phyloP scores from a whole-genome alignment of 441 rosid genomes.

The Bruguiera hainesii region DNA sequence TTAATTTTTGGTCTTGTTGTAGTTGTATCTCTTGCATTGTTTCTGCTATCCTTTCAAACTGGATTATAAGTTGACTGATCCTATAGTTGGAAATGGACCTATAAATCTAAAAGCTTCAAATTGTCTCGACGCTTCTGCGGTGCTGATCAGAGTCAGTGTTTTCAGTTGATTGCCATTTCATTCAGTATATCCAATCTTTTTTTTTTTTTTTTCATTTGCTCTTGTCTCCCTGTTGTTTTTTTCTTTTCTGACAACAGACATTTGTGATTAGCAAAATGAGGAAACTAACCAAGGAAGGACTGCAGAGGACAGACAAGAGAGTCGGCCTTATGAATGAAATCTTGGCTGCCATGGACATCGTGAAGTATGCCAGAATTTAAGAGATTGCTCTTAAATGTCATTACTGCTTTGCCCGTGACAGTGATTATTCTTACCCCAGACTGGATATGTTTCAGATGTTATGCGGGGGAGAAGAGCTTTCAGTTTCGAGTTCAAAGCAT shows the following conservation, averaged over 20 bases:
- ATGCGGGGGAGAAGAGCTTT: slow-evolving; percentile 97
- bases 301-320: slow-evolving; percentile 93
- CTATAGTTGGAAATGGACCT: not conserved
- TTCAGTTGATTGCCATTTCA: not conserved
- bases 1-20: not conserved
- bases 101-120: not conserved
- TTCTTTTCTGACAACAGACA: slow-evolving; percentile 48
- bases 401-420: slow-evolving; percentile 3
- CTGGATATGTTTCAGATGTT: slow-evolving; percentile 56
- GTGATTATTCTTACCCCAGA: slow-evolving; percentile 15
- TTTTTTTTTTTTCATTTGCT: slow-evolving; percentile 7
- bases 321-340: slow-evolving; percentile 90
- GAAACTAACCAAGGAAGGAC: slow-evolving; percentile 83
- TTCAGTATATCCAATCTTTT: slow-evolving; percentile 3
- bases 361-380: slow-evolving; percentile 64
- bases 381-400: slow-evolving; percentile 6
- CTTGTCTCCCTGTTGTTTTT: not conserved
- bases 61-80: not conserved
- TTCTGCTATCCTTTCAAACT: not conserved
- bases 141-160: not conserved
- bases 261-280: slow-evolving; percentile 78
- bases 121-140: not conserved
- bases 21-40: not conserved
- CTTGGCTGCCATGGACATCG: slow-evolving; percentile 91
- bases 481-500: slow-evolving; percentile 67